Evolutionary conservation across 805 yeast species (phyloP).

Genomic region (Pichia nakasei): DNA sequence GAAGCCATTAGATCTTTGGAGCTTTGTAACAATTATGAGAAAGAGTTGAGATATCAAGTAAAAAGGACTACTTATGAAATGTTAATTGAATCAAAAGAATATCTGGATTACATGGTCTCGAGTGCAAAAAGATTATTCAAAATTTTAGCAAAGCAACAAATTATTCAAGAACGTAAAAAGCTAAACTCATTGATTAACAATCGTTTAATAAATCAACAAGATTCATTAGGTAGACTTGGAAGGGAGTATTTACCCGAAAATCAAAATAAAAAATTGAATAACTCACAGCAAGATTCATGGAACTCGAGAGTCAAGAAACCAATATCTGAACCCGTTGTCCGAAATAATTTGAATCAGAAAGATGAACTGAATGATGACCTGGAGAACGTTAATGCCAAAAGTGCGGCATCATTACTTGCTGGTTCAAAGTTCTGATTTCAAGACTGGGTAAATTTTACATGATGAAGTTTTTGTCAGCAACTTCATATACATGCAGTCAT

Average conservation of each 20-base stretch:
- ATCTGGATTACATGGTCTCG: constrained; percentile 48
- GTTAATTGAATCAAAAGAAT: constrained; percentile 60
- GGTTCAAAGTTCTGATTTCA: constrained; percentile 45
- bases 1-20: constrained; percentile 79
- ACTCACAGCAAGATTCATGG: constrained; percentile 25
- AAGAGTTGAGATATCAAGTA: constrained; percentile 66
- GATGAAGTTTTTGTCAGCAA: no score
- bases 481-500: no score
- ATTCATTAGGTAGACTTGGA: constrained; percentile 63
- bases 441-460: no score
- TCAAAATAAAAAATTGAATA: background rate
- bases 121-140: constrained; percentile 43
- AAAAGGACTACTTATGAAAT: constrained; percentile 80
- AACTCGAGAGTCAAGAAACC: constrained; percentile 25
- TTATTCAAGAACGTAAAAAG: constrained; percentile 80
- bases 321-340: background rate
- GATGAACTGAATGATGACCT: constrained; percentile 10
- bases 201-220: constrained; percentile 30
- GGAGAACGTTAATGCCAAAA: constrained; percentile 58
- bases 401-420: constrained; percentile 77
- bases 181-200: constrained; percentile 58
- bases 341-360: background rate
- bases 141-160: constrained; percentile 55
- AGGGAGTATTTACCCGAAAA: constrained; percentile 49
- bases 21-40: constrained; percentile 67